A percentile compares a stretch with the other conserved stretches of the same genome.
Conservation (phyloP, 2,329 filamentous ascomycete genomes). For the Trichoderma lentiforme region DNA sequence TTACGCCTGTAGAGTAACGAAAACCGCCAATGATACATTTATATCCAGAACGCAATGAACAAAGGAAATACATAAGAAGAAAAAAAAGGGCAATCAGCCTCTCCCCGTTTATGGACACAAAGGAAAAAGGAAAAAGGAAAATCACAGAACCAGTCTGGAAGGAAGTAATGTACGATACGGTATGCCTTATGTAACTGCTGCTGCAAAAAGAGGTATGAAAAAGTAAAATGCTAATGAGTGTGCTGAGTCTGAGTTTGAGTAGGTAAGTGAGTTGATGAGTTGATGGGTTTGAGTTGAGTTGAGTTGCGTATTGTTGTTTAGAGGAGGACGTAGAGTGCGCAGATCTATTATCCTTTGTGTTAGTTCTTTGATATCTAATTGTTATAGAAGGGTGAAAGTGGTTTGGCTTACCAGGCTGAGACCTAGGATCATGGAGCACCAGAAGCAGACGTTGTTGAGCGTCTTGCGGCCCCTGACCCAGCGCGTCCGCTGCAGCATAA, state of each 20-base stretch:
- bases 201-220: background rate
- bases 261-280: too few relatives aligned
- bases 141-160: background rate
- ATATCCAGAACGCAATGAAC: background rate
- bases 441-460: slow-evolving; percentile 86
- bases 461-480: slow-evolving; percentile 72
- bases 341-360: slow-evolving; percentile 48
- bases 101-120: background rate
- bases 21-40: background rate
- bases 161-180: background rate
- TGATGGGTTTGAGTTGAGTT: too few relatives aligned
- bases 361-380: too few relatives aligned
- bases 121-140: background rate
- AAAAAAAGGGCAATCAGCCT: background rate
- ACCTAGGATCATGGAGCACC: slow-evolving; percentile 87
- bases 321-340: slow-evolving; percentile 52
- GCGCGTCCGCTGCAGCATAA: slow-evolving; percentile 80
- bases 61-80: background rate
- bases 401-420: slow-evolving; percentile 75
- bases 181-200: background rate
- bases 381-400: too few relatives aligned
- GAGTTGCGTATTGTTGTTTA: slow-evolving; percentile 25
- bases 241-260: background rate
- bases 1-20: background rate
- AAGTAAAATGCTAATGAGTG: background rate